A percentile compares a stretch with the other conserved stretches of the same genome.
Evolutionary conservation across 2,329 filamentous ascomycete species (phyloP).

Genomic region (Ceratocystis cubensis): DNA sequence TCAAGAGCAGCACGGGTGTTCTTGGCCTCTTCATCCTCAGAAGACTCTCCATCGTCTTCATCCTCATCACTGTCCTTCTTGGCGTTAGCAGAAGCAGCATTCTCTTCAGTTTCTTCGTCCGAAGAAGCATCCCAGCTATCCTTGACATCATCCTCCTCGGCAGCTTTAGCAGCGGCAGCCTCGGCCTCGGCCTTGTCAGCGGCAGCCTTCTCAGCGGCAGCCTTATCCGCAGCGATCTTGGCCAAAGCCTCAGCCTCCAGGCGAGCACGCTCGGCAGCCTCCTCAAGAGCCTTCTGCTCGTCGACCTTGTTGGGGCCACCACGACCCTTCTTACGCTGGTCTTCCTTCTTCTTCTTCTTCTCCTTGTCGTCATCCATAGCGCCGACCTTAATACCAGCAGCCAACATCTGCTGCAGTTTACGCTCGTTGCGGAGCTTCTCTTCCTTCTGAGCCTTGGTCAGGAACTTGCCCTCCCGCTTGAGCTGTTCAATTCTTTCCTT

Average conservation of each 20-base stretch:
- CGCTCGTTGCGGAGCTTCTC: constrained; percentile 67
- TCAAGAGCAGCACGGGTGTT: constrained; percentile 63
- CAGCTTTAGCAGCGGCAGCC: constrained; percentile 43
- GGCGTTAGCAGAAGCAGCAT: constrained; percentile 31
- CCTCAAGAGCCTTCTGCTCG: constrained; percentile 65
- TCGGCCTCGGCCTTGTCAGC: constrained; percentile 43
- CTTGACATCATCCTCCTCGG: constrained; percentile 68
- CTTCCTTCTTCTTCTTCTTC: constrained; percentile 65
- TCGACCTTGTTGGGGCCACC: constrained; percentile 35
- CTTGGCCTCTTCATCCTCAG: constrained; percentile 57
- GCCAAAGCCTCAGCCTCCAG: constrained; percentile 54
- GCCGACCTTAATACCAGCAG: constrained; percentile 60
- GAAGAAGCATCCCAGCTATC: constrained; percentile 90
- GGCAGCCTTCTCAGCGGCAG: constrained; percentile 44
- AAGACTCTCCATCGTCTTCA: constrained; percentile 50
- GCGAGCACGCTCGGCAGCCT: constrained; percentile 61
- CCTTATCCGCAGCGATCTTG: constrained; percentile 50
- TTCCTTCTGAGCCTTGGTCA: constrained; percentile 76
- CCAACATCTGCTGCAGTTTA: constrained; percentile 76
- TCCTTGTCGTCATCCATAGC: constrained; percentile 34
- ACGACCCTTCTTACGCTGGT: constrained; percentile 68
- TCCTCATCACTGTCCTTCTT: constrained; percentile 26
- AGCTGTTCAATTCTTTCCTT: constrained; percentile 77
- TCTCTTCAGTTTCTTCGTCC: constrained; percentile 49
- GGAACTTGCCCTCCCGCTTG: constrained; percentile 76